Conservation (phyloP, 768 basidiomycete genomes). For the Boletellus ananiceps region DNA sequence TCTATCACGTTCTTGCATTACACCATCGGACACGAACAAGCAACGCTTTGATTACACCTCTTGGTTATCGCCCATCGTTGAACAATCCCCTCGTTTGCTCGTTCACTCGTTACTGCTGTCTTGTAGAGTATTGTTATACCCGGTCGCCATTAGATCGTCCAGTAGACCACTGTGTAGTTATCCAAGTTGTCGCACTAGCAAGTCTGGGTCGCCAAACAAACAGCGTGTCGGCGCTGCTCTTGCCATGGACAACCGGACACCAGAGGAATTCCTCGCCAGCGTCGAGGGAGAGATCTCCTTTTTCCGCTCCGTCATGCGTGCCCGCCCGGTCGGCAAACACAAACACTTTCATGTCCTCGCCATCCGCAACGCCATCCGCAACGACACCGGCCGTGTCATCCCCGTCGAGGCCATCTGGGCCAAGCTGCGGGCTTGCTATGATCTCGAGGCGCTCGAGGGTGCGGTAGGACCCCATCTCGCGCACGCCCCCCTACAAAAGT, state of each 20-base stretch:
- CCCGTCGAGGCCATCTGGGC: constrained; percentile 65
- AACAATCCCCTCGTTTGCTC: constrained; percentile 16
- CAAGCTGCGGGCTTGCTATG: constrained; percentile 67
- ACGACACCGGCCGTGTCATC: constrained; percentile 62
- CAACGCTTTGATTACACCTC: constrained; percentile 7
- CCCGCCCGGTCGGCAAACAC: constrained; percentile 79
- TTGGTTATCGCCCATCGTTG: constrained; percentile 12
- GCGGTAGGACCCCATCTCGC: constrained; percentile 29
- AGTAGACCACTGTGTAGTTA: constrained; percentile 16
- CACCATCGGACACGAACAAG: constrained; percentile 17
- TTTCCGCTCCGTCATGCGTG: constrained; percentile 76
- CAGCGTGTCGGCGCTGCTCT: not conserved
- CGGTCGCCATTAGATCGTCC: constrained; percentile 6
- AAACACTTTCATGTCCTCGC: constrained; percentile 77
- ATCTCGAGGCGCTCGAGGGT: constrained; percentile 73
- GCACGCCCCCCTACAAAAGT: not conserved
- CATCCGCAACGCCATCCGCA: constrained; percentile 65
- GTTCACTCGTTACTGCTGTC: constrained; percentile 25
- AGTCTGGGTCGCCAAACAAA: constrained; percentile 22
- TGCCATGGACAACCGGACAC: constrained; percentile 28
- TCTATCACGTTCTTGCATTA: constrained; percentile 22
- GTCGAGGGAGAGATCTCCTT: constrained; percentile 83
- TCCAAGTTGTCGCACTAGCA: constrained; percentile 21
- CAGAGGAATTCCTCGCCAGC: constrained; percentile 53
- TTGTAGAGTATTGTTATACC: constrained; percentile 30